Base-by-base conservation (phyloP, 1,284 basidiomycete genomes). In the Schizopora paradoxa region DNA sequence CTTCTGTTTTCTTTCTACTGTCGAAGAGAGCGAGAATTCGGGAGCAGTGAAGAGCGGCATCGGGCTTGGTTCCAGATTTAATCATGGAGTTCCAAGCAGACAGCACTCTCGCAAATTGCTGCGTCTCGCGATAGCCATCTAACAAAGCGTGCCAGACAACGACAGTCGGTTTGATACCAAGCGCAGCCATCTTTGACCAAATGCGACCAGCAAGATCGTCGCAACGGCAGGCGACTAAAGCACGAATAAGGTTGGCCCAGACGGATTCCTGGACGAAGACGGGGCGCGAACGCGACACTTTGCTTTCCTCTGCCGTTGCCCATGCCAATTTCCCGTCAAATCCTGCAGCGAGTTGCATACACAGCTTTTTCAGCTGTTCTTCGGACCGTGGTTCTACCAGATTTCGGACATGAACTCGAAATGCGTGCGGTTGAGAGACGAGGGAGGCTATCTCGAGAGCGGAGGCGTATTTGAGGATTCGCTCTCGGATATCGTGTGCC, bases 61-160 rank as follows among this genome's bases (percentile, higher is more conserved):
- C 75, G 3, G 82, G 82, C 43, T 68, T 56, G 26, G 82, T 57
- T 5, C 70, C 68, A 52, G 70, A 61, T 7, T 66, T 56, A 27
- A 63, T 50, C 82, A 90, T 86, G 47, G 70, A 56, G 14, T 71
- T 60, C 84, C 85, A 89, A 2, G 74, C 68, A 13, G 58, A 61
- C 31, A 76, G 55, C 1, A 77, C 76, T 38, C 76, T 68, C 7
- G 70, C 62, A 10, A 68, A 59, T 40, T 73, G 67, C 16, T 72
- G 67, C 16, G 67, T 61, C 41, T 70, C 62, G 23, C 68, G 76
- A 53, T 79, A 79, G 5, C 77, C 74, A 45, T 80, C 75, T 36
- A 89, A 64, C 33, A 86, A 68, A 13, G 77, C 72, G 19, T 77
- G 85, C 82, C 82, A 87, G 48, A 76, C 68, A 18, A 67, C 64